Evolutionary conservation across 2,329 filamentous ascomycete genomes (phyloP), one percentile per base, ranked within the genome.

Genomic region (Colletotrichum phormii): DNA sequence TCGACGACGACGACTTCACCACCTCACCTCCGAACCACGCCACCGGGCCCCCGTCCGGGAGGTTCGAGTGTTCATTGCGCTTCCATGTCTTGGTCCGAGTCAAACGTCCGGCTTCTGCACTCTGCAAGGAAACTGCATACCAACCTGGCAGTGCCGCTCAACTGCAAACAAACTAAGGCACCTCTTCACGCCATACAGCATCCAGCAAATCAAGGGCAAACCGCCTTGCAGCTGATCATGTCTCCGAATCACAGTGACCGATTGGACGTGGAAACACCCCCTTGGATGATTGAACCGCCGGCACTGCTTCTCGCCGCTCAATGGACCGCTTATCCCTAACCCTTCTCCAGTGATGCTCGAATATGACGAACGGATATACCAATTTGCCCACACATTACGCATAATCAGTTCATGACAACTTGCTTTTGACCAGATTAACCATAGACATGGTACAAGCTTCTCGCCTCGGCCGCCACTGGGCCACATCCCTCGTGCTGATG

Each of bases 1-100:
- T 54, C 22, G 59, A 29, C 33, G 33, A 49, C 33, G 42, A 49
- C 33, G 42, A 49, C 37, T 67, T 59, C 65, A 58, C 59, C 65
- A 70, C 60, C 59, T 70, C 69, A 53, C 24, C 66, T 64, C 66
- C 70, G 70, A 72, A 70, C 70, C 70, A 64, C 70, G 70, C 70
- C 49, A 72, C 60, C 70, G 70, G 66, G 66, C 70, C 35, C 66
- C 70, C 70, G 66, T 72, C 60, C 65, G 54, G 66, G 65, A 60
- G 70, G 65, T 70, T 72, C 70, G 70, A 70, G 70, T 61, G 70
- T 72, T 72, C 70, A 72, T 72, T 72, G 70, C 70, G 70, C 66
- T 64, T 29, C 46, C 59, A 46, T 64, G n/a, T 49, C 22, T n/a
- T 51, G 33, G 66, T 64, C 70, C 70, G 66, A 72, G 54, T 70